Conservation (phyloP, 805 yeast genomes). For the Kazachstania taianensis region DNA sequence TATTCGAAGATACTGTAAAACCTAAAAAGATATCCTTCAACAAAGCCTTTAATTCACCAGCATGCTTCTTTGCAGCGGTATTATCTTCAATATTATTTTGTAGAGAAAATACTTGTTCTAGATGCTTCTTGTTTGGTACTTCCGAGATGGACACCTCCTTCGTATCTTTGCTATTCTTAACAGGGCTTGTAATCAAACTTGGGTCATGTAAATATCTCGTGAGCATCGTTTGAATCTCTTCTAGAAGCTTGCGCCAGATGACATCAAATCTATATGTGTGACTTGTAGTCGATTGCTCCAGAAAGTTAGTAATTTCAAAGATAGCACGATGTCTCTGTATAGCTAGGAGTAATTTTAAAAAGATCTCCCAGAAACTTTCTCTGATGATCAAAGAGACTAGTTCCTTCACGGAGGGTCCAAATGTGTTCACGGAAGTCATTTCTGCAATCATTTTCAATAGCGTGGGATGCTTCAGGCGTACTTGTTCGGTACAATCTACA, state of each 20-base stretch:
- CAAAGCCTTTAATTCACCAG: constrained; percentile 34
- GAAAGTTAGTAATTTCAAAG: constrained; percentile 39
- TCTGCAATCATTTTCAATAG: constrained; percentile 25
- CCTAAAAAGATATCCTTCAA: constrained; percentile 68
- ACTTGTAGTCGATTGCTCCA: constrained; percentile 15
- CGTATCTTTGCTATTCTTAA: constrained; percentile 2
- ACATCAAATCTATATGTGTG: constrained; percentile 30
- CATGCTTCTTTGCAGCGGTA: constrained; percentile 25
- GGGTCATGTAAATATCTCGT: constrained; percentile 17
- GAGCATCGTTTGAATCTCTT: constrained; percentile 17
- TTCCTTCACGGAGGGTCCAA: constrained; percentile 36
- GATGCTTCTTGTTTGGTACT: constrained; percentile 6
- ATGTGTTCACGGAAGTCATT: constrained; percentile 15
- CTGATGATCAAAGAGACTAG: constrained; percentile 46
- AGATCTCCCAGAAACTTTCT: constrained; percentile 64
- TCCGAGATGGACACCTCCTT: constrained; percentile 5
- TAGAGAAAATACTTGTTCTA: constrained; percentile 15
- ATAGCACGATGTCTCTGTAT: constrained; percentile 64
- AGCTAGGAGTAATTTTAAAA: constrained; percentile 49
- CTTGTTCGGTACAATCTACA: constrained; percentile 53
- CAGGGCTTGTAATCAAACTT: too few species aligned
- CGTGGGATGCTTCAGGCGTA: constrained; percentile 45
- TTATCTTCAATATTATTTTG: constrained; percentile 22
- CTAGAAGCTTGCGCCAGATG: constrained; percentile 38
- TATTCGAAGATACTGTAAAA: constrained; percentile 32